A percentile compares a stretch with the other conserved stretches of the same genome.
phyloP scores from a whole-genome alignment of 345 rosid species.

The Dimocarpus longan region DNA sequence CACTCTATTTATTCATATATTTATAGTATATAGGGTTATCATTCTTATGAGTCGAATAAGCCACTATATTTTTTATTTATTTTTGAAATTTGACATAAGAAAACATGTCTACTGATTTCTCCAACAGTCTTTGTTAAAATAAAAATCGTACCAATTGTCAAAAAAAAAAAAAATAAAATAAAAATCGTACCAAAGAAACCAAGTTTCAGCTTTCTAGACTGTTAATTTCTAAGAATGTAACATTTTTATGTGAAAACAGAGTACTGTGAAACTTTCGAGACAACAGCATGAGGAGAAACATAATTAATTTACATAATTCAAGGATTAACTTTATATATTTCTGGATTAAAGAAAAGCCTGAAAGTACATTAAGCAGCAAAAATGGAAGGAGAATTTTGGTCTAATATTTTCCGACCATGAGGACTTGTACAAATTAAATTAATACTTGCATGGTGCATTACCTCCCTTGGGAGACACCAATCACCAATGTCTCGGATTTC shows the following conservation, averaged over 20 bases:
- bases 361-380: background rate
- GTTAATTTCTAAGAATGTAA: background rate
- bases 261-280: background rate
- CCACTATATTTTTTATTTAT: too few species aligned
- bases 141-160: too few species aligned
- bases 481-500: too few species aligned
- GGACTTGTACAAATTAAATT: background rate
- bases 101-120: too few species aligned
- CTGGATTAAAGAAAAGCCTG: background rate
- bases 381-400: background rate
- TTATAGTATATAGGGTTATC: too few species aligned
- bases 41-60: too few species aligned
- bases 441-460: background rate
- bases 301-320: background rate
- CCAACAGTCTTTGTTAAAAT: background rate
- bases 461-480: background rate
- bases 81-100: too few species aligned
- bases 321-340: background rate
- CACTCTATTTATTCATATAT: too few species aligned
- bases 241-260: background rate
- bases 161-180: too few species aligned
- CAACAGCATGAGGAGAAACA: background rate
- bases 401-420: background rate
- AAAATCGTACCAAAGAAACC: too few species aligned
- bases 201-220: too few species aligned